Conservation (phyloP, 305 asterid genomes). For the Salvia sclarea region DNA sequence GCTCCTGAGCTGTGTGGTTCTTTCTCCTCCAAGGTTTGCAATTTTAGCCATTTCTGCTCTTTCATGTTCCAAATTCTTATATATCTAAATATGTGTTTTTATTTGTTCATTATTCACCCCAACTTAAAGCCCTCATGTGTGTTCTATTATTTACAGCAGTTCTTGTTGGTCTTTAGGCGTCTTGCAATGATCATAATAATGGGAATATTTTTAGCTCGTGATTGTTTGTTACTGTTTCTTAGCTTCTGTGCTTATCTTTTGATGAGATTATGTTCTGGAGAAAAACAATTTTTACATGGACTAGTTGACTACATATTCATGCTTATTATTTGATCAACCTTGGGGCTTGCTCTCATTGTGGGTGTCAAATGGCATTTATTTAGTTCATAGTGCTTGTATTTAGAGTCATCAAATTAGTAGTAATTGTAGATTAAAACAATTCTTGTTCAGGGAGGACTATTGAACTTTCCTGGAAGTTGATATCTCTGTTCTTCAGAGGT, state of each 20-base stretch:
- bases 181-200: conserved; percentile 2
- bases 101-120: not conserved
- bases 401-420: conserved; percentile 45
- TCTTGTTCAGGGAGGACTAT: conserved; percentile 90
- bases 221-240: conserved; percentile 15
- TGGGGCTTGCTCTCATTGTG: conserved; percentile 28
- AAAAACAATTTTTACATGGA: conserved; percentile 11
- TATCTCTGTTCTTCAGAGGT: conserved; percentile 72
- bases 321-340: conserved; percentile 9
- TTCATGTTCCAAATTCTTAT: conserved; percentile 20
- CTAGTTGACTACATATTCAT: conserved; percentile 11
- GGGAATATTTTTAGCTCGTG: conserved; percentile 7
- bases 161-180: not conserved
- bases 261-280: not conserved
- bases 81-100: not conserved
- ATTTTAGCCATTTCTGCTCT: conserved; percentile 15
- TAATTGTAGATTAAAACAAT: conserved; percentile 71
- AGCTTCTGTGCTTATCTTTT: conserved; percentile 5
- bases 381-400: conserved; percentile 33
- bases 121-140: not conserved
- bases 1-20: conserved; percentile 97
- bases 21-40: conserved; percentile 79
- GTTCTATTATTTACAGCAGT: not conserved
- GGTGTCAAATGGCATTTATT: conserved; percentile 30
- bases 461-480: conserved; percentile 95